Percentiles rank a stretch among this genome's conserved stretches.
Conservation (phyloP, 306 rosid genomes). For the Senna tora region DNA sequence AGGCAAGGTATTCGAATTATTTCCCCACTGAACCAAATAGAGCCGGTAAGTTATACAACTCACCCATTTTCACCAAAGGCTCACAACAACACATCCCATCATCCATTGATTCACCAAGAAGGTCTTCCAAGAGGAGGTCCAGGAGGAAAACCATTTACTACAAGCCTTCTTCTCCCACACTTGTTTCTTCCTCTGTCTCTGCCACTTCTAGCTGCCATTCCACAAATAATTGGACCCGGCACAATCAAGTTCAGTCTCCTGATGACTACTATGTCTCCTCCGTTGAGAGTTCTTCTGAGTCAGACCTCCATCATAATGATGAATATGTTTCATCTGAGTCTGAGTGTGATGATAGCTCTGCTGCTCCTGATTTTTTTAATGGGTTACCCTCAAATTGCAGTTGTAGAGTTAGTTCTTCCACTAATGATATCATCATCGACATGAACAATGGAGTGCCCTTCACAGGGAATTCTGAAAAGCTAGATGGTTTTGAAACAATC, state of each 20-base stretch:
- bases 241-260: slow-evolving; percentile 48
- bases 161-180: slow-evolving; percentile 76
- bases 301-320: slow-evolving; percentile 51
- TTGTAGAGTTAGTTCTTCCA: slow-evolving; percentile 73
- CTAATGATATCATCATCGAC: slow-evolving; percentile 78
- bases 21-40: slow-evolving; percentile 46
- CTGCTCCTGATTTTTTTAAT: slow-evolving; percentile 54
- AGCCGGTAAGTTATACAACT: slow-evolving; percentile 48
- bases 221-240: slow-evolving; percentile 37
- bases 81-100: slow-evolving; percentile 44
- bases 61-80: slow-evolving; percentile 46
- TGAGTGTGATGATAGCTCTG: slow-evolving; percentile 47
- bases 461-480: slow-evolving; percentile 45
- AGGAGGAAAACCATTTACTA: slow-evolving; percentile 72
- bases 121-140: slow-evolving; percentile 61
- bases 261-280: slow-evolving; percentile 59
- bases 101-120: slow-evolving; percentile 70
- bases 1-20: slow-evolving; percentile 48
- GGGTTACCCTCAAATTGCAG: slow-evolving; percentile 54
- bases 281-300: slow-evolving; percentile 52
- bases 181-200: slow-evolving; percentile 43
- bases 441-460: slow-evolving; percentile 55
- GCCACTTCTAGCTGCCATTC: slow-evolving; percentile 40
- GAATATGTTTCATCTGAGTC: slow-evolving; percentile 59
- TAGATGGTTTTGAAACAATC: slow-evolving; percentile 51